Percentiles rank a stretch among this genome's conserved stretches.
These are phyloP conservation scores for Aspergillus phoenicis DNA, from an alignment of 2,329 filamentous ascomycete species.

Conservation along the genomic window DNA sequence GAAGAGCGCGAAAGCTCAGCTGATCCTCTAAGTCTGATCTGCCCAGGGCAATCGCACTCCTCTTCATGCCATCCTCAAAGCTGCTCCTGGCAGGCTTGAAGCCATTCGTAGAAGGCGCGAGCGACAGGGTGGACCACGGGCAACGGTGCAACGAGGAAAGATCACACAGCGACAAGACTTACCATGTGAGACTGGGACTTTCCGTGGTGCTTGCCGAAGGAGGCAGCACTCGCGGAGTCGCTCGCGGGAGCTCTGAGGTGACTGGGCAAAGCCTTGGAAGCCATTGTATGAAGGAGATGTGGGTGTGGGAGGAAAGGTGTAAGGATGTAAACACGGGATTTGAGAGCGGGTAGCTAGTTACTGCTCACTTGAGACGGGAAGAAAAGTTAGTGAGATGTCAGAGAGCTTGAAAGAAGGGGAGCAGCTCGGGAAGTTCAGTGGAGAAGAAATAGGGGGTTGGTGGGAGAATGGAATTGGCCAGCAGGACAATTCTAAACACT, in stretches of 20 bases:
- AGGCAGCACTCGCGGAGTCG: constrained; percentile 36
- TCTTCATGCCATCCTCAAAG: neutral
- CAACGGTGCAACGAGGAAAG: neutral
- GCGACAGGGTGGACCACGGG: neutral
- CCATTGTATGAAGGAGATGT: constrained; percentile 56
- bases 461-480: no score
- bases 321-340: constrained; percentile 12
- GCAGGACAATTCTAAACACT: neutral
- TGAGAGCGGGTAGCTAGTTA: constrained; percentile 7
- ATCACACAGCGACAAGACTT: constrained; percentile 33
- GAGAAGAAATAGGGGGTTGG: neutral
- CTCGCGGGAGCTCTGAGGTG: constrained; percentile 72
- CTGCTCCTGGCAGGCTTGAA: neutral
- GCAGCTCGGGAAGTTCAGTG: neutral
- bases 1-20: neutral
- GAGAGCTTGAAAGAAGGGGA: constrained; percentile 18
- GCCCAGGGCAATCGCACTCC: neutral
- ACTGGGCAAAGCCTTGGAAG: constrained; percentile 75
- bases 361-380: constrained; percentile 7
- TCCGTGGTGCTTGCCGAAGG: constrained; percentile 54
- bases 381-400: neutral
- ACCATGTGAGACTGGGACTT: constrained; percentile 61
- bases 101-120: neutral
- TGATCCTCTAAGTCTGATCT: neutral
- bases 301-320: constrained; percentile 1